Evolutionary conservation across 805 yeast species (phyloP).

Genomic region (Candida coleopterorum): DNA sequence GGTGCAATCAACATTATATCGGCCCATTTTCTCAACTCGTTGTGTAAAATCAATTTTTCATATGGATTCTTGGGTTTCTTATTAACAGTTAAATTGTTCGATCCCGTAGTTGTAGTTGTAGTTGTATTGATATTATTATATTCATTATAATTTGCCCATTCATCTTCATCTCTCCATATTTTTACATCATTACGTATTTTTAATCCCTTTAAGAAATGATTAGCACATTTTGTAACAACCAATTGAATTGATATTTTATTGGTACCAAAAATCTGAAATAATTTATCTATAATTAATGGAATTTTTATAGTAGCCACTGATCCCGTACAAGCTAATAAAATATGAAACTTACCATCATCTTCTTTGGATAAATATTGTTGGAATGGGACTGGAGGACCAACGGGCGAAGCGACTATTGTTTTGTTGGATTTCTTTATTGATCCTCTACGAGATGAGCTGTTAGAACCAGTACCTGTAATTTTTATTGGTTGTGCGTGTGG

Average conservation of each 20-base stretch:
- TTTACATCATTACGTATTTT: constrained; percentile 63
- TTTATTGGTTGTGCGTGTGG: constrained; percentile 8
- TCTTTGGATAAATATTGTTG: constrained; percentile 64
- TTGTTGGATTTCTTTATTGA: constrained; percentile 39
- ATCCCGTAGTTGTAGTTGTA: constrained; percentile 6
- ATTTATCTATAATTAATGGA: constrained; percentile 81
- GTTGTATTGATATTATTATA: constrained; percentile 17
- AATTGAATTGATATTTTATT: constrained; percentile 72
- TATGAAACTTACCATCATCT: constrained; percentile 84
- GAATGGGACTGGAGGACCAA: constrained; percentile 68
- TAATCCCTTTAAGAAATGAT: constrained; percentile 58
- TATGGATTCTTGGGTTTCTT: constrained; percentile 27
- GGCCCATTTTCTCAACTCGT: constrained; percentile 44
- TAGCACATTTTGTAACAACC: constrained; percentile 81
- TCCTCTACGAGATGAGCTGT: constrained; percentile 16
- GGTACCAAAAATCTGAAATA: constrained; percentile 73
- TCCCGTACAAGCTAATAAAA: constrained; percentile 90
- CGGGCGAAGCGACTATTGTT: constrained; percentile 51
- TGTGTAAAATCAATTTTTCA: constrained; percentile 37
- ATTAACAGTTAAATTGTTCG: neutral
- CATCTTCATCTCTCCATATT: constrained; percentile 92
- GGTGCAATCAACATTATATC: constrained; percentile 45
- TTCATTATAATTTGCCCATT: constrained; percentile 60
- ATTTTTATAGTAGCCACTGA: constrained; percentile 95
- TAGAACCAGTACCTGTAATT: constrained; percentile 16